These are phyloP conservation scores for Prunella vulgaris DNA, from an alignment of 257 asterid genomes.

Conservation along the genomic window DNA sequence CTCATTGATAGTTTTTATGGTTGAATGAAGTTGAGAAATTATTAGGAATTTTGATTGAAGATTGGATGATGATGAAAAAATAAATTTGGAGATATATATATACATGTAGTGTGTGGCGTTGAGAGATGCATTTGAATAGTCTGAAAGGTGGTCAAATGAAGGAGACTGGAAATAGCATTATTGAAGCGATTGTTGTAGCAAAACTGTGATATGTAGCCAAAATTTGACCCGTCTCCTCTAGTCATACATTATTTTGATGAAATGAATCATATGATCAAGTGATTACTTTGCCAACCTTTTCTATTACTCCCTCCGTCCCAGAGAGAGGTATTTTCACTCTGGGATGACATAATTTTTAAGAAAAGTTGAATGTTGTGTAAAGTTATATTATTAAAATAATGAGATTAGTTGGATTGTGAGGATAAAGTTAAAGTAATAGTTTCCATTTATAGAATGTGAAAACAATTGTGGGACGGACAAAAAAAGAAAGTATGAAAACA, in stretches of 20 bases:
- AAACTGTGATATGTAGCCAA: neutral
- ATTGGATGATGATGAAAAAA: constrained; percentile 2
- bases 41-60: neutral
- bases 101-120: constrained; percentile 8
- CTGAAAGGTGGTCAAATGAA: neutral
- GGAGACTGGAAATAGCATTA: neutral
- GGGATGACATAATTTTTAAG: too few species aligned
- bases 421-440: too few species aligned
- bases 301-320: too few species aligned
- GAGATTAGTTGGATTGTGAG: too few species aligned
- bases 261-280: neutral
- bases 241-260: constrained; percentile 5
- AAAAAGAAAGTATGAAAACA: too few species aligned
- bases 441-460: too few species aligned
- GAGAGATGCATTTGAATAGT: neutral
- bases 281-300: neutral
- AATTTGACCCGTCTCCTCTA: constrained; percentile 18
- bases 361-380: too few species aligned
- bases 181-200: neutral
- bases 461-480: too few species aligned
- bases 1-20: constrained; percentile 26
- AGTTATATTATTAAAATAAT: too few species aligned
- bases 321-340: too few species aligned
- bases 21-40: neutral
- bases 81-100: constrained; percentile 22